These are phyloP conservation scores for Sclerospora graminicola DNA, from an alignment of 352 stramenopile species.

Conservation along the genomic window DNA sequence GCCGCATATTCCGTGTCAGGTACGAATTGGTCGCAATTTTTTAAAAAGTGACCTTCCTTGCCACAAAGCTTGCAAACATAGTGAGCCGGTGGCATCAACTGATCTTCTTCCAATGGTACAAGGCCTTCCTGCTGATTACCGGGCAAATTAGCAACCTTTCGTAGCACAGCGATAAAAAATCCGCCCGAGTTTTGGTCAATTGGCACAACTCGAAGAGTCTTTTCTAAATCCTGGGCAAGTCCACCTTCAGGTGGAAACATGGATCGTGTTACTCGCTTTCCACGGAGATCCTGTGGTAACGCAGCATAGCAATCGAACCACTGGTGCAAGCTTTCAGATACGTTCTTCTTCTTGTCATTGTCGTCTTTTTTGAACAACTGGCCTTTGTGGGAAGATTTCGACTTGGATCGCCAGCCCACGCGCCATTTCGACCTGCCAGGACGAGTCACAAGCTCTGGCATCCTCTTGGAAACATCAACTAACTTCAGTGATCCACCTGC, in stretches of 20 bases:
- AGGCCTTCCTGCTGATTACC: slow-evolving; percentile 42
- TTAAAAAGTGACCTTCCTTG: slow-evolving; percentile 59
- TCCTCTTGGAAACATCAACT: slow-evolving; percentile 63
- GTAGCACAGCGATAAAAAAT: slow-evolving; percentile 97
- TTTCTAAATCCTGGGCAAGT: slow-evolving; percentile 49
- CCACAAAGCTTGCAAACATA: slow-evolving; percentile 77
- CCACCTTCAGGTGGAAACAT: slow-evolving; percentile 74
- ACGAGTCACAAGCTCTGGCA: slow-evolving; percentile 47
- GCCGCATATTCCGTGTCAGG: slow-evolving; percentile 32
- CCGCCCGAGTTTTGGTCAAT: slow-evolving; percentile 97
- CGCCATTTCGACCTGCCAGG: slow-evolving; percentile 49
- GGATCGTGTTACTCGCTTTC: slow-evolving; percentile 49
- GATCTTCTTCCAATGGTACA: slow-evolving; percentile 33
- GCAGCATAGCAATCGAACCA: slow-evolving; percentile 64
- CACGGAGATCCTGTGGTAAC: slow-evolving; percentile 50
- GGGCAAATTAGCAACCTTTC: slow-evolving; percentile 65
- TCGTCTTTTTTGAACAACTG: slow-evolving; percentile 42
- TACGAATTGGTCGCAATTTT: slow-evolving; percentile 52
- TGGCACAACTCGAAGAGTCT: slow-evolving; percentile 92
- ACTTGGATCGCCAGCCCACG: slow-evolving; percentile 83
- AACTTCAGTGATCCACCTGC: slow-evolving; percentile 83
- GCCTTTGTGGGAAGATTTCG: slow-evolving; percentile 74
- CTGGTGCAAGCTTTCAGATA: slow-evolving; percentile 35
- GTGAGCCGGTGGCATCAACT: slow-evolving; percentile 29
- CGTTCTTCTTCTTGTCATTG: slow-evolving; percentile 1